Evolutionary conservation across 2,329 filamentous ascomycete genomes (phyloP), one percentile per base, ranked within the genome.

Genomic region (Pezicula rhizophila): DNA sequence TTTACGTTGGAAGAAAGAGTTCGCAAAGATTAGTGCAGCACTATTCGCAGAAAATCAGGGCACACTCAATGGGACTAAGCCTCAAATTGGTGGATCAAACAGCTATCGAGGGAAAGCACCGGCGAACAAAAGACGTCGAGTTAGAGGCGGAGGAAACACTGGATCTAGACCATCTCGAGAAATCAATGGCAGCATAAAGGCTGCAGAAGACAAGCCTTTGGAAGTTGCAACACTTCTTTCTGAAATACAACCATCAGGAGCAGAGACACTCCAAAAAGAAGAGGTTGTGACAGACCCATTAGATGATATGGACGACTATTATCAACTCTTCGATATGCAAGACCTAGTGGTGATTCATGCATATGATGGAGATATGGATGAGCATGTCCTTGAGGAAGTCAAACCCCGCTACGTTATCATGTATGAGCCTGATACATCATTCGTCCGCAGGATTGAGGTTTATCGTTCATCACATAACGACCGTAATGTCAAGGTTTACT

Each of bases 341-440:
- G 88, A 96, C 57, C 73, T 97, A 17, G 77, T 97, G 11, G 82
- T 96, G 37, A 77, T 97, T 15, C 93, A 97, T 65, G 87, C 93
- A 1, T 99, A 96, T 65, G 90, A 96, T 51, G 91, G 91, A 10
- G 93, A 97, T 64, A 86, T 92, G 72, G 93, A 99, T 65, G 93
- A 97, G 64, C 89, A 95, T 65, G 78, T 97, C n/a, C 78, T 99
- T 1, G 92, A 99, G 65, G 93, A 99, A 68, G 77, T 93, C 50
- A 90, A 88, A 62, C 93, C 93, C 31, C 84, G 88, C 52, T 96
- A 96, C 67, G 89, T 99, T 51, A 87, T 99, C 70, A 97, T 99
- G 93, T 99, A 96, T 67, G 93, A 97, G 65, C 92, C 93, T 1
- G 90, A 97, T 57, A 83, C 92, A 3, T 84, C 92, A 3, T 99